Percentiles rank a stretch among this genome's conserved stretches.
These are phyloP conservation scores for Plasmopara halstedii DNA, from an alignment of 352 stramenopile species.

Conservation along the genomic window DNA sequence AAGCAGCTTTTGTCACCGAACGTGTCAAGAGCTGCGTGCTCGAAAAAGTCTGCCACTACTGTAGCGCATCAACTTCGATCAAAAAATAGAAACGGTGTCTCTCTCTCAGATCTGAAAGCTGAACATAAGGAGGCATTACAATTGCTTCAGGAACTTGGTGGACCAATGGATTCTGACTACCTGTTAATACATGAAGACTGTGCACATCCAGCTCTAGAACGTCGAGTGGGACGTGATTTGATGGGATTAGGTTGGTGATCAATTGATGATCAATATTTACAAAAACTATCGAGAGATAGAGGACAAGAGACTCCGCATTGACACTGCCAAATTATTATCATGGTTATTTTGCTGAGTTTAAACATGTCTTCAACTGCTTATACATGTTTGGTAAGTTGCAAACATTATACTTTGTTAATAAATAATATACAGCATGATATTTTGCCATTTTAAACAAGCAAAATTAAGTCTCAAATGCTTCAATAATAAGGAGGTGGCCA, in stretches of 20 bases:
- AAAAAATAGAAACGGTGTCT: conserved; percentile 39
- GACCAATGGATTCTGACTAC: conserved; percentile 40
- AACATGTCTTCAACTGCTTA: too few species aligned
- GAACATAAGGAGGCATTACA: conserved; percentile 67
- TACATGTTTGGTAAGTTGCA: too few species aligned
- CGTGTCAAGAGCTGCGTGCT: not conserved
- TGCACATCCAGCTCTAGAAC: not conserved
- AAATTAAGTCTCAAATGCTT: conserved; percentile 36
- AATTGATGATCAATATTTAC: too few species aligned
- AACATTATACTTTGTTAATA: too few species aligned
- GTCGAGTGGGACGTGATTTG: not conserved
- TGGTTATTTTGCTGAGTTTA: too few species aligned
- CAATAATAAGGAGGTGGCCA: conserved; percentile 56
- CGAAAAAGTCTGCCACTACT: conserved; percentile 3
- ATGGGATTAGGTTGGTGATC: too few species aligned
- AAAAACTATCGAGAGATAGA: too few species aligned
- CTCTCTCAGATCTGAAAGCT: conserved; percentile 62
- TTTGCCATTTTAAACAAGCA: too few species aligned
- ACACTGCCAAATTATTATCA: too few species aligned
- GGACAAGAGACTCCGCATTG: too few species aligned
- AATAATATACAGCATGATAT: too few species aligned
- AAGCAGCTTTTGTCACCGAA: conserved; percentile 3
- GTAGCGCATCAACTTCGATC: not conserved
- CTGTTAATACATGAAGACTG: conserved; percentile 12
- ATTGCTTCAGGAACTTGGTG: conserved; percentile 66